Evolutionary conservation across 305 asterid species (phyloP), one percentile per base, ranked within the genome.

Genomic region (Fraxinus floribunda): DNA sequence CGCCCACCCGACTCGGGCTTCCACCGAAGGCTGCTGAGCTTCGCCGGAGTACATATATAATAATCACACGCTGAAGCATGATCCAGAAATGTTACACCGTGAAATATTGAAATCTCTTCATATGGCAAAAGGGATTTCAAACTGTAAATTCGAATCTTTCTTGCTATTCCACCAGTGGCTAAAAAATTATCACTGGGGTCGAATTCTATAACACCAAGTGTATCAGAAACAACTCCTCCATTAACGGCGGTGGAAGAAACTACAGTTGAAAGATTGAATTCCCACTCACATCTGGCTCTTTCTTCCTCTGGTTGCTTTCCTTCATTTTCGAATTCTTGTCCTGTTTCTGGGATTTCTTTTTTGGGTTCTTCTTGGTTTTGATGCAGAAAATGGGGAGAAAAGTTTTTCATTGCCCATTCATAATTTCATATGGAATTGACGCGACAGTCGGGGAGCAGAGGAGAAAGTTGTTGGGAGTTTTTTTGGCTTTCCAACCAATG

Each of bases 141-240:
- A 44, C 66, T 38, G 85, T 95, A 95, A 22, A 95, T 86, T 68
- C 99, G 35, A 62, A 95, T 92, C 82, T 86, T 94, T 73, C 99
- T 85, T 16, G 99, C 95, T 86, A 91, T 92, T 1, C 99, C 99
- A 41, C 98, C 99, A 3, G 98, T 91, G 74, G 98, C 97, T 44
- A 95, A 81, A 11, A 91, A 75, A 32, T 80, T 75, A 80, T 85
- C 81, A 29, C 84, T 83, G 1, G 83, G 97, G 90, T 95, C 97
- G 86, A 95, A 92, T 57, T 92, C 97, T 39, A 90, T 46, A 29
- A 90, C 98, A 0, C 99, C 99, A 0, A 95, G 88, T 62, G 97
- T 93, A 87, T 95, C 99, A 78, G 94, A 88, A 5, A 81, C 80
- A 20, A 86, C 41, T 38, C 75, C 26, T 15, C 78, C 83, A 4